Base-by-base conservation (phyloP, 2,329 filamentous ascomycete genomes). In the Diaporthe sp. region DNA sequence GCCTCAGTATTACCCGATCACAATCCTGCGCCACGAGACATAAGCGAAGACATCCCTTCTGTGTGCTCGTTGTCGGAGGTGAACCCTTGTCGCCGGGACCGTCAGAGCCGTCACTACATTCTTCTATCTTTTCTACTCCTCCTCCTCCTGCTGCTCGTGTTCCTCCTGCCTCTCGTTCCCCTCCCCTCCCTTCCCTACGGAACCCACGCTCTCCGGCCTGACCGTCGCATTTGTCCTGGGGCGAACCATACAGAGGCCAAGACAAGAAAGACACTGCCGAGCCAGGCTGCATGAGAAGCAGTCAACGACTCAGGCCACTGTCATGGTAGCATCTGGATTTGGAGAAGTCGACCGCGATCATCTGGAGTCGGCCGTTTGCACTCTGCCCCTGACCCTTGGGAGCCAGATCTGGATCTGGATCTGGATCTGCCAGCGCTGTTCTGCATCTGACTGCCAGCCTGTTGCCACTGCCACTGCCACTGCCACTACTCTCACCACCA, bases 271-370 rank as follows among this genome's bases (percentile, higher is more conserved):
- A 44, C n/a, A 28, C 15, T 17, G 12, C 28, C 5, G 34, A 68
- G 65, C n/a, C 49, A 70, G 49, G 34, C 28, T 34, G 49, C 65
- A 70, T 70, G 65, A 70, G 8, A 42, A 53, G 51, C 65, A 70
- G 31, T 25, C 65, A 6, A 25, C 47, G 65, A 34, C 47, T 68
- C 31, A 68, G 65, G 47, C 65, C 55, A 39, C 65, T 70, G 65
- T 70, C 65, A 70, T 70, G 65, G 65, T 70, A 70, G 65, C 65
- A 70, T 70, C 55, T 55, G 65, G 65, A 22, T 39, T 70, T 70
- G 65, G 65, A 70, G 65, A 55, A 70, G 49, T 42, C 47, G 34
- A 42, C 65, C 9, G 34, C 65, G 34, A 70, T 34, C 65, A 70
- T 42, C 65, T 70, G 65, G 65, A 70, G 49, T 70, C 65, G 25